Evolutionary conservation across 805 yeast genomes (phyloP).

Genomic region (Cyberlindnera galapagoensis): DNA sequence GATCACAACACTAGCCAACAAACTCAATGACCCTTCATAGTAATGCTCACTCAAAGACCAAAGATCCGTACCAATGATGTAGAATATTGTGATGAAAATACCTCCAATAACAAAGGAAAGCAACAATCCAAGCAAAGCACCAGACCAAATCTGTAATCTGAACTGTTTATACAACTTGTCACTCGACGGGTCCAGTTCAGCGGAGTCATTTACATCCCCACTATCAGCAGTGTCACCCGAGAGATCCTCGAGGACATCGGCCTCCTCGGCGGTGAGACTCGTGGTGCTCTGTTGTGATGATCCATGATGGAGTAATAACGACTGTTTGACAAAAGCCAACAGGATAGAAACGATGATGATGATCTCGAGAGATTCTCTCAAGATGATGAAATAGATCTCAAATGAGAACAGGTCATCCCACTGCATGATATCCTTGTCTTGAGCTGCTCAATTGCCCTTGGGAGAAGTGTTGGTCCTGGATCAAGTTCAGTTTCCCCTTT

Average conservation of each 20-base stretch:
- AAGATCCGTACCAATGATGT: constrained; percentile 71
- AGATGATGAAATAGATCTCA: constrained; percentile 66
- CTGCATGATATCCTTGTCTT: constrained; percentile 6
- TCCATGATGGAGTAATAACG: constrained; percentile 33
- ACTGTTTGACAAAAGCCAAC: constrained; percentile 64
- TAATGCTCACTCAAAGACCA: constrained; percentile 86
- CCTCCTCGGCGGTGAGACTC: not conserved
- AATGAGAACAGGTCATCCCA: constrained; percentile 54
- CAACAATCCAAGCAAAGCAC: constrained; percentile 65
- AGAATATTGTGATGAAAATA: constrained; percentile 61
- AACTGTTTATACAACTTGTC: constrained; percentile 36
- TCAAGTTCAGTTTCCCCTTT: too few species aligned
- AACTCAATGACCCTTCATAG: constrained; percentile 82
- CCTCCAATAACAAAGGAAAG: constrained; percentile 72
- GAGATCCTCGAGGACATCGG: not conserved
- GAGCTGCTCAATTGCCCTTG: not conserved
- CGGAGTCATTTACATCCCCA: not conserved
- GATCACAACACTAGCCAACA: constrained; percentile 71
- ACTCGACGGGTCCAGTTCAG: constrained; percentile 19
- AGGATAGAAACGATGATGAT: constrained; percentile 72
- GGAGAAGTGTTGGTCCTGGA: too few species aligned
- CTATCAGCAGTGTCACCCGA: not conserved
- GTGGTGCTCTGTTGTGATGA: constrained; percentile 3
- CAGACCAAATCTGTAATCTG: constrained; percentile 72
- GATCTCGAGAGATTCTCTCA: constrained; percentile 70